Evolutionary conservation across 805 yeast species (phyloP).

Genomic region (Saturnispora zaruensis): DNA sequence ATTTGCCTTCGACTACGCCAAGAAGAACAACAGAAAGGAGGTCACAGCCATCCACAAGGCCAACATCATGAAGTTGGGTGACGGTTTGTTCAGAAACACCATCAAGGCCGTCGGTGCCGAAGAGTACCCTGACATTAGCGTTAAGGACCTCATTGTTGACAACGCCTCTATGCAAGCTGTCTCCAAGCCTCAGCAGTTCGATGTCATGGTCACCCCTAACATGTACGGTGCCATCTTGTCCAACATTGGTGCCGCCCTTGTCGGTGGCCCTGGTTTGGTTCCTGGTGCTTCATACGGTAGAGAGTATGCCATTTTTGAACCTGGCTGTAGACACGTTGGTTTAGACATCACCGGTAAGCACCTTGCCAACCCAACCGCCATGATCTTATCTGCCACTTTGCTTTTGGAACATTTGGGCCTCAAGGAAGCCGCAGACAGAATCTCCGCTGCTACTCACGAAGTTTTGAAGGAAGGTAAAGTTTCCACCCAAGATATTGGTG

Average conservation of each 20-base stretch:
- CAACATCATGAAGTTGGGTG: conserved; percentile 97
- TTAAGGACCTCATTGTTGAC: conserved; percentile 93
- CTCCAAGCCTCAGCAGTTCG: conserved; percentile 95
- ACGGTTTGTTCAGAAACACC: conserved; percentile 93
- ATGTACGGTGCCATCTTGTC: conserved; percentile 96
- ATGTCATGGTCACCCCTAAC: conserved; percentile 95
- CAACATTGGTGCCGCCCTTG: conserved; percentile 93
- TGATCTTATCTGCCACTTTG: conserved; percentile 86
- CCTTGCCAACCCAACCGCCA: conserved; percentile 96
- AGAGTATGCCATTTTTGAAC: conserved; percentile 96
- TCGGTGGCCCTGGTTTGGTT: conserved; percentile 97
- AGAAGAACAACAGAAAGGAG: conserved; percentile 79
- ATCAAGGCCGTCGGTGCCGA: conserved; percentile 78
- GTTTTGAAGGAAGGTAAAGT: conserved; percentile 83
- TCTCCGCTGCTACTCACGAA: conserved; percentile 80
- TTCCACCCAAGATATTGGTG: conserved; percentile 89
- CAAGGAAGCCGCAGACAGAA: conserved; percentile 74
- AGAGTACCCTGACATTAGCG: conserved; percentile 76
- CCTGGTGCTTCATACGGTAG: conserved; percentile 99
- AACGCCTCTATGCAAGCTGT: conserved; percentile 99
- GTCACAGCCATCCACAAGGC: conserved; percentile 99
- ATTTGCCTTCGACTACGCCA: conserved; percentile 94
- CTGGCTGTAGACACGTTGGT: conserved; percentile 99
- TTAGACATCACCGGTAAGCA: conserved; percentile 90
- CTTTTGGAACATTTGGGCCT: conserved; percentile 93